Base-by-base conservation (phyloP, 2,329 filamentous ascomycete genomes). In the Dryadomyces quercus-mongolicae region DNA sequence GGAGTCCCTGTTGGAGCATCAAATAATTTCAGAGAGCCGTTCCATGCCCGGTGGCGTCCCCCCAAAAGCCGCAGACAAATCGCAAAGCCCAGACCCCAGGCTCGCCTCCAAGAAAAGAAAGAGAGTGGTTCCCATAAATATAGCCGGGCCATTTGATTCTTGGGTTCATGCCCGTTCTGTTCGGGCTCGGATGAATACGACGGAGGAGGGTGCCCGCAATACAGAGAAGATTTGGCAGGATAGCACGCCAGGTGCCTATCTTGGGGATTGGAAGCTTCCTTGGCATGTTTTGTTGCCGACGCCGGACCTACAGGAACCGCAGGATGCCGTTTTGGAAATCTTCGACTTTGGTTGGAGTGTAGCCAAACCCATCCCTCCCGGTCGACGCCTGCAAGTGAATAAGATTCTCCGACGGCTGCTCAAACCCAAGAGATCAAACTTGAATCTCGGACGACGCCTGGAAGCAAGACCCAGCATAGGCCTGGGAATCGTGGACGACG, bases 311-410 rank as follows among this genome's bases (percentile, higher is more conserved):
- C 45, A 57, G 1, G 40, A 52, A 12, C 2, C 5, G 18, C 13
- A 13, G 16, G 4, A 4, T 13, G 34, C 9, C 12, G 1, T 22
- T 4, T 16, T 13, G 13, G 43, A 16, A 13, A 12, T 20, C 6
- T 13, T 18, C 10, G 45, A 44, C 9, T 60, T 60, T 38, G 22
- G 54, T 38, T 60, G 59, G 59, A 38, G 40, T 1, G 20, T 9
- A 5, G 18, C 53, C 0, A 18, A 62, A 13, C 53, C 55, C 2
- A 61, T 74, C 1, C 70, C 74, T 1, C 63, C 65, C 5, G 77
- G 75, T 0, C 71, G 69, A 36, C 69, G 72, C 45, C 60, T 71
- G 2, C 75, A 73, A 53, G 70, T 75, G 2, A 61, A 72, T 53
- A 64, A 60, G 5, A 60, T 65, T 0, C 68, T 78, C 59, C 72